Evolutionary conservation across 2,329 filamentous ascomycete genomes (phyloP), one percentile per base, ranked within the genome.

Genomic region (Phaeophleospora eucalypticola): DNA sequence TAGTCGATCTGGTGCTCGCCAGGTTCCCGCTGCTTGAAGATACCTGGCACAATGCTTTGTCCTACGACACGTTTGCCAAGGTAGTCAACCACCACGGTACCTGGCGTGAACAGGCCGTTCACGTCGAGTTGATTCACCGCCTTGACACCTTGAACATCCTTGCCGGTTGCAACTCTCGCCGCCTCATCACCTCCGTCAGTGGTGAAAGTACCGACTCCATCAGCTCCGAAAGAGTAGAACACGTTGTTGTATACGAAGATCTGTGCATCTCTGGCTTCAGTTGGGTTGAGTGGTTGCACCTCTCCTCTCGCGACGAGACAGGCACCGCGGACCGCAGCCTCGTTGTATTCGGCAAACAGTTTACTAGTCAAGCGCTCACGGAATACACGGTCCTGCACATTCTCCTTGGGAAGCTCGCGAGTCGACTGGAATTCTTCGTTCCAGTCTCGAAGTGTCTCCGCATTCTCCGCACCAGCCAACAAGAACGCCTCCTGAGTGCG

Each of bases 161-260:
- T 98, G 54, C 90, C 91, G 4, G 94, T 95, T 19, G 94, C 93
- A 47, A 97, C 89, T 49, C 91, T 83, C 12, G 93, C 93, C 56
- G 93, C 93, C 71, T 98, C 93, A 57, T 98, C 91, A 16, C 93
- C 93, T 57, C 93, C 93, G 71, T 98, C 93, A 2, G 86, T 90
- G 9, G 89, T 90, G 68, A 98, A 98, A 14, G 93, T 98, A 36
- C 93, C 91, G 37, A 97, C 93, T 43, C 93, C 94, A 67, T 98
- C 93, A 36, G 93, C 91, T 53, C 93, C 93, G 60, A 96, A 97
- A 0, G 93, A 97, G 75, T 95, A 98, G 75, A 98, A 98, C 58
- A 98, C 89, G 71, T 98, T 98, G 77, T 97, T 97, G 76, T 97
- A 96, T 18, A 98, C 91, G 63, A 95, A 98, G 56, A 98, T 98